phyloP scores from a whole-genome alignment of 164 flowering plant genomes.

The Vitis riparia region DNA sequence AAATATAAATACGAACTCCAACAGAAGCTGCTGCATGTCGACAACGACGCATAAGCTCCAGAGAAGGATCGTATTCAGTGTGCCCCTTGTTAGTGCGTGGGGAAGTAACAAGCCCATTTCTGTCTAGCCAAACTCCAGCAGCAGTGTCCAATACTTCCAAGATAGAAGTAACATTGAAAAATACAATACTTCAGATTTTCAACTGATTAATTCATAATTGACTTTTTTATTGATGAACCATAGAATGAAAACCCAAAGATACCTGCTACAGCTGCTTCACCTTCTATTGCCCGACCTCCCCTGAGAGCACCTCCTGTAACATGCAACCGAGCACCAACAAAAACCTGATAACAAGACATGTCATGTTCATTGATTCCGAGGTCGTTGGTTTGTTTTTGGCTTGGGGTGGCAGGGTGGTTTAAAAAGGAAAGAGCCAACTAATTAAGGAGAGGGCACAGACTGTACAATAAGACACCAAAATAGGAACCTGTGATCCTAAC shows the following conservation, averaged over 20 bases:
- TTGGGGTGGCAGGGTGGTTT: neutral
- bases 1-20: slow-evolving; percentile 74
- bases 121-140: slow-evolving; percentile 98
- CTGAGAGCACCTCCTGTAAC: slow-evolving; percentile 87
- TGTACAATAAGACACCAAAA: neutral
- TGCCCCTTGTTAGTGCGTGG: slow-evolving; percentile 62
- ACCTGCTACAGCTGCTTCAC: slow-evolving; percentile 93
- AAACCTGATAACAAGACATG: slow-evolving; percentile 57
- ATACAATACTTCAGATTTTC: neutral
- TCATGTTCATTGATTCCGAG: slow-evolving; percentile 3
- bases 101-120: slow-evolving; percentile 83
- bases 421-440: neutral
- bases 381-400: too few species aligned
- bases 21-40: slow-evolving; percentile 98
- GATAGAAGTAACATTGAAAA: slow-evolving; percentile 3
- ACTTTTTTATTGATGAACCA: neutral
- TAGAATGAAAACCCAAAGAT: slow-evolving; percentile 13
- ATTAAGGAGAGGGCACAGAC: neutral
- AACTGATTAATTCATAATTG: neutral
- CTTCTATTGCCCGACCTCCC: slow-evolving; percentile 89
- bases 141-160: slow-evolving; percentile 90
- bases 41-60: slow-evolving; percentile 92
- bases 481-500: neutral
- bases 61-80: slow-evolving; percentile 58
- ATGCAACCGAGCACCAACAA: slow-evolving; percentile 95